Evolutionary conservation across 2,329 filamentous ascomycete genomes (phyloP).

Genomic region (Ophiostoma populinum): DNA sequence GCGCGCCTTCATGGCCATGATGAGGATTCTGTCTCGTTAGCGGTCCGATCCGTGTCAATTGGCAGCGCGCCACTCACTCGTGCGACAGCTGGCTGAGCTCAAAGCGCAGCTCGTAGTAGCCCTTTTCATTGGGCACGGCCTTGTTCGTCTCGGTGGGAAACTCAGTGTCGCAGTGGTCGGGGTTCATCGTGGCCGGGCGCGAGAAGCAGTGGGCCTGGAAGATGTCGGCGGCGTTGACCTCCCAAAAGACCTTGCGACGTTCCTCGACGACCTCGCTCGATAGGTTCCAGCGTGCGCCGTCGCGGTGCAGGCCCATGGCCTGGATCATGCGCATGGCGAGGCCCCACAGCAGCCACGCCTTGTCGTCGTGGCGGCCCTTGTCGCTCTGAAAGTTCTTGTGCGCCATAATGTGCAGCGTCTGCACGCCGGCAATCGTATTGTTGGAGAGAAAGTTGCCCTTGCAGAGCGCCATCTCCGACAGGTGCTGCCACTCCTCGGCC

Average conservation of each 20-base stretch:
- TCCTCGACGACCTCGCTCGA: conserved; percentile 1
- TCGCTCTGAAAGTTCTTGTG: conserved; percentile 2
- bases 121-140: neutral
- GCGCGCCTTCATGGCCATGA: conserved; percentile 6
- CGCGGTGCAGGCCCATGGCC: conserved; percentile 2
- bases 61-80: too few species aligned
- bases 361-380: conserved; percentile 3
- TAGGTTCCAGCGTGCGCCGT: conserved; percentile 2
- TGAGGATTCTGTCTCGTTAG: conserved; percentile 2
- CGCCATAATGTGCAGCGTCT: conserved; percentile 5
- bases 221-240: conserved; percentile 6
- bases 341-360: conserved; percentile 5
- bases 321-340: conserved; percentile 4
- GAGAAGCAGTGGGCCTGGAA: conserved; percentile 7
- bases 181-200: conserved; percentile 2
- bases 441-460: too few species aligned
- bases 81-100: too few species aligned
- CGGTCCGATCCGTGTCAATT: too few species aligned
- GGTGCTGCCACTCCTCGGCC: conserved; percentile 4
- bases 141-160: conserved; percentile 1
- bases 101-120: too few species aligned
- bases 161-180: conserved; percentile 5
- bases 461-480: conserved; percentile 3
- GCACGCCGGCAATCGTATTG: too few species aligned
- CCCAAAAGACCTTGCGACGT: conserved; percentile 6